phyloP scores from a whole-genome alignment of 2,329 filamentous ascomycete genomes.

The Epichloe hybrida region DNA sequence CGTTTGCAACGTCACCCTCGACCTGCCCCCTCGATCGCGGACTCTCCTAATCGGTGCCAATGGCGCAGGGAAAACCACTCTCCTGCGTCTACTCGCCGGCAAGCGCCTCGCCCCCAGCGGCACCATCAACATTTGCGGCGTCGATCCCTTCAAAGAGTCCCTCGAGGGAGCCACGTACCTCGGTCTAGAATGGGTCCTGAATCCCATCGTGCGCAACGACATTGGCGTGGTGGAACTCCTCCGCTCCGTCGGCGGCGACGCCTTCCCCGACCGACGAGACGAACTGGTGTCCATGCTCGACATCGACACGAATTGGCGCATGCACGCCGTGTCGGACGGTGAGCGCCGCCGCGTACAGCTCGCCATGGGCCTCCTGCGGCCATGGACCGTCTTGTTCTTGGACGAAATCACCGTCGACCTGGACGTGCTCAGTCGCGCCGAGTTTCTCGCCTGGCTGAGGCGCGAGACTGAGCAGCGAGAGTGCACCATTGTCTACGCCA shows the following conservation, averaged over 20 bases:
- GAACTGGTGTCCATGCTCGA: conserved; percentile 81
- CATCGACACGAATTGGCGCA: conserved; percentile 83
- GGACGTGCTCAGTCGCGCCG: conserved; percentile 70
- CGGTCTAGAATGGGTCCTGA: conserved; percentile 94
- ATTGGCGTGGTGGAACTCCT: conserved; percentile 84
- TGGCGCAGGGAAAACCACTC: conserved; percentile 91
- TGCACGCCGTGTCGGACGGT: conserved; percentile 91
- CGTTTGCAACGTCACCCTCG: conserved; percentile 57
- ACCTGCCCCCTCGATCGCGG: conserved; percentile 69
- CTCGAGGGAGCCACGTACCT: conserved; percentile 95
- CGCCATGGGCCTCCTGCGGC: conserved; percentile 84
- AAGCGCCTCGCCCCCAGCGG: conserved; percentile 76
- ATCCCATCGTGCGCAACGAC: conserved; percentile 89
- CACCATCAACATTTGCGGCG: conserved; percentile 63
- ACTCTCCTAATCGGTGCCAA: conserved; percentile 93
- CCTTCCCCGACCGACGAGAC: conserved; percentile 71
- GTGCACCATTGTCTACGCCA: conserved; percentile 94
- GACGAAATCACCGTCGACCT: conserved; percentile 97
- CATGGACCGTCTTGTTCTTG: conserved; percentile 81
- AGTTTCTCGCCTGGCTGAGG: conserved; percentile 79
- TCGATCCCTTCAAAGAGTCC: conserved; percentile 82
- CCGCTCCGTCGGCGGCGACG: conserved; percentile 70
- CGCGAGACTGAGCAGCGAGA: conserved; percentile 67
- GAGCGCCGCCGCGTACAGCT: conserved; percentile 86
- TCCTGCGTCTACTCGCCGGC: conserved; percentile 84